Evolutionary conservation across 192 early-diverging fungal species (phyloP).

Genomic region (Gaertneriomyces semiglobifer): DNA sequence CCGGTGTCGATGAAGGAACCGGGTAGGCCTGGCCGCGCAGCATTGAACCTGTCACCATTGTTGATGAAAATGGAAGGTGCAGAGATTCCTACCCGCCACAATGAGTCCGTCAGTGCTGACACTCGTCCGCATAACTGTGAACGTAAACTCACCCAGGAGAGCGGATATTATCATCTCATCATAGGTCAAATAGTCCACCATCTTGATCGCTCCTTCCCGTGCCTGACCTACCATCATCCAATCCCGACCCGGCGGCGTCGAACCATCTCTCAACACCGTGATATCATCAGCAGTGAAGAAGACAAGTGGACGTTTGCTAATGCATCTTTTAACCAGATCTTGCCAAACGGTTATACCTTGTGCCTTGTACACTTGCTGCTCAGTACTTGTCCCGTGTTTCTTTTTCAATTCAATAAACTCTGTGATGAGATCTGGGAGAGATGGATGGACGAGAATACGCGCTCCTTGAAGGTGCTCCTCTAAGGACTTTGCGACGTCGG

Average conservation of each 20-base stretch:
- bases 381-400: conserved; percentile 1
- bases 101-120: too few species aligned
- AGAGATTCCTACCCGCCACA: conserved; percentile 1
- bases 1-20: conserved; percentile 17
- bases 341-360: conserved; percentile 3
- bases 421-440: background rate
- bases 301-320: conserved; percentile 30
- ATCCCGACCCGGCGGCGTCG: background rate
- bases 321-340: conserved; percentile 22
- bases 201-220: background rate
- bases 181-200: conserved; percentile 36
- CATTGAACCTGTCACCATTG: conserved; percentile 25
- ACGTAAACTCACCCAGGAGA: conserved; percentile 5
- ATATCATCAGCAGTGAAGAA: conserved; percentile 20
- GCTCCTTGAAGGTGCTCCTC: background rate
- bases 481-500: too few species aligned
- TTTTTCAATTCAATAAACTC: conserved; percentile 25
- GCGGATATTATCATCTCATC: conserved; percentile 39
- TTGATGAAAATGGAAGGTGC: conserved; percentile 36
- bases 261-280: conserved; percentile 22
- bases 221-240: conserved; percentile 19
- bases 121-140: too few species aligned
- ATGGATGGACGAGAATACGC: conserved; percentile 23
- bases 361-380: conserved; percentile 18
- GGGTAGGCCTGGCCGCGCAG: background rate